Evolutionary conservation across 345 rosid species (phyloP).

Genomic region (Ricinus communis): DNA sequence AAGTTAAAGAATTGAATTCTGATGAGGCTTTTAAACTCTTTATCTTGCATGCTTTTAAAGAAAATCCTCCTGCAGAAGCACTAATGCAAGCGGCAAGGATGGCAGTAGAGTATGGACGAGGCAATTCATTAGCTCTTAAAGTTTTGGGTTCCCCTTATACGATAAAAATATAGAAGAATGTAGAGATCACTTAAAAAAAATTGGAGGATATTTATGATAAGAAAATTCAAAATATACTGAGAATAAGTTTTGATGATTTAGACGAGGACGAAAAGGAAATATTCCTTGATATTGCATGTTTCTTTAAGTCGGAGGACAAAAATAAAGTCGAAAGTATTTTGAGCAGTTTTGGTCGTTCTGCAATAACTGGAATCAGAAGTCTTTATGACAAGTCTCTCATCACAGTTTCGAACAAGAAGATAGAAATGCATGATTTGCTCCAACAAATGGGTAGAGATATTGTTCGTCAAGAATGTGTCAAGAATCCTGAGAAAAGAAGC

Average conservation of each 20-base stretch:
- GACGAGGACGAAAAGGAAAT: not conserved
- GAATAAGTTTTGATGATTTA: not conserved
- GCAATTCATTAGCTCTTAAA: not conserved
- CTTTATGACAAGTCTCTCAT: not conserved
- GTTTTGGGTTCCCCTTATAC: not conserved
- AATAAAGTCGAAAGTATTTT: not conserved
- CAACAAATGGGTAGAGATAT: not conserved
- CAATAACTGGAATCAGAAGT: not conserved
- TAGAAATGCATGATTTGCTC: not conserved
- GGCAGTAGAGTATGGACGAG: not conserved
- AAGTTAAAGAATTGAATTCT: not conserved
- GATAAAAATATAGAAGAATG: not conserved
- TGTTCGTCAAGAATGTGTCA: not conserved
- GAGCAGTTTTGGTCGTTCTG: not conserved
- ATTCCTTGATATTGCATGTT: constrained; percentile 2
- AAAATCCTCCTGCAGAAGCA: not conserved
- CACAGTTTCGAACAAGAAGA: not conserved
- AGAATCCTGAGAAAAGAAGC: not conserved
- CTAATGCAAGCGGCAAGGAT: too few species aligned
- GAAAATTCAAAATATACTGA: not conserved
- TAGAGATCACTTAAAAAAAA: not conserved
- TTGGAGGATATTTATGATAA: not conserved
- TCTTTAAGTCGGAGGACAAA: not conserved
- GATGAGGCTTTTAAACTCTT: not conserved
- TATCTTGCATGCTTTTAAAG: not conserved